Evolutionary conservation across 2,329 filamentous ascomycete species (phyloP).

Genomic region (Penicillium sp.): DNA sequence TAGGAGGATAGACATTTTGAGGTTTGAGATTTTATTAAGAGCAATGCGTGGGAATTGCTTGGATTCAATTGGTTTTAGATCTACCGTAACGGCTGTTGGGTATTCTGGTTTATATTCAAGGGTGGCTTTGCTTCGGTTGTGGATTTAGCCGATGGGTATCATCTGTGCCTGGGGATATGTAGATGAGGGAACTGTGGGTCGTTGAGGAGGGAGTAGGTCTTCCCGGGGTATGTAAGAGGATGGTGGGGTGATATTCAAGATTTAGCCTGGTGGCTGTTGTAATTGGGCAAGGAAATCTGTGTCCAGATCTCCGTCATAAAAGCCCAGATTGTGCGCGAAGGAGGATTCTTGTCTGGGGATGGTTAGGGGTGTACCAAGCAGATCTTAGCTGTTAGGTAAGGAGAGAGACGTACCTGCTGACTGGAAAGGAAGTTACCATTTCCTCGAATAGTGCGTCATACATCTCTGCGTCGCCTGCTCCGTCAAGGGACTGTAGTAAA

Average conservation of each 20-base stretch:
- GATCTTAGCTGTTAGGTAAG: too few species aligned
- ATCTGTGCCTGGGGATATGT: too few species aligned
- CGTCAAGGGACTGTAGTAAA: not conserved
- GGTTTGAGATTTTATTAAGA: too few species aligned
- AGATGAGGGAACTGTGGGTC: too few species aligned
- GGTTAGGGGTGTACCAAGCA: not conserved
- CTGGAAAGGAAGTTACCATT: conserved; percentile 23
- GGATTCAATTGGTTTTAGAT: not conserved
- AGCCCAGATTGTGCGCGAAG: conserved; percentile 28
- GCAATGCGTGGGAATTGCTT: too few species aligned
- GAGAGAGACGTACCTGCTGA: conserved; percentile 13
- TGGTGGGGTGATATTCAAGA: too few species aligned
- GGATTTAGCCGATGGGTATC: conserved; percentile 7
- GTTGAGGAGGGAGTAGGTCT: too few species aligned
- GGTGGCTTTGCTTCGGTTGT: not conserved
- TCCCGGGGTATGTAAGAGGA: too few species aligned
- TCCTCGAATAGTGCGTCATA: conserved; percentile 27
- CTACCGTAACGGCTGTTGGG: too few species aligned
- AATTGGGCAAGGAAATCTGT: conserved; percentile 25
- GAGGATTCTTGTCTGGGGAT: conserved; percentile 17
- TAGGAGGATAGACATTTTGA: conserved; percentile 51
- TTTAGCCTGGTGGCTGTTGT: conserved; percentile 14
- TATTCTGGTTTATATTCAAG: not conserved
- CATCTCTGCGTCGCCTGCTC: conserved; percentile 7
- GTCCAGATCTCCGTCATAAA: conserved; percentile 27